Conservation (phyloP, 345 rosid species). For the Boechera stricta region DNA sequence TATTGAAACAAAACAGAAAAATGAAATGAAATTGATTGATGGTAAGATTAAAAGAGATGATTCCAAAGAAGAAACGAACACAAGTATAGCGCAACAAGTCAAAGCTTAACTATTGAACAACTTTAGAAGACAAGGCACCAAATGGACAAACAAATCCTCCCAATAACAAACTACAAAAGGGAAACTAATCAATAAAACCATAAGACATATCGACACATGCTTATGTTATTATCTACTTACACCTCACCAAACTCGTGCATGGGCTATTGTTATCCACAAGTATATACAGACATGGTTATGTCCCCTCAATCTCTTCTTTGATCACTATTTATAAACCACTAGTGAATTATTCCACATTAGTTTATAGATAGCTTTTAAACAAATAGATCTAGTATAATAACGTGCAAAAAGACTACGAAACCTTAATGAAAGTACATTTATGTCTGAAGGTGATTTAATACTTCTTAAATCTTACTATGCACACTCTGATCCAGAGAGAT, state of each 20-base stretch:
- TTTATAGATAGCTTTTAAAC: not conserved
- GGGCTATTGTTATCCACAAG: constrained; percentile 41
- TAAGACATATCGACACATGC: constrained; percentile 22
- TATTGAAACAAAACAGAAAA: not conserved
- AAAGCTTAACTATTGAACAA: constrained; percentile 38
- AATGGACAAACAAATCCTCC: constrained; percentile 41
- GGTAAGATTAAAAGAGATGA: constrained; percentile 7
- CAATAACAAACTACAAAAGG: constrained; percentile 39
- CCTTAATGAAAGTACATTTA: not conserved
- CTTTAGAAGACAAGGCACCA: constrained; percentile 42
- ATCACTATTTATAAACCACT: constrained; percentile 6
- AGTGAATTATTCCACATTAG: not conserved
- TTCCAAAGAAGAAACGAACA: constrained; percentile 40
- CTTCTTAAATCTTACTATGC: not conserved
- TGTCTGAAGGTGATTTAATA: not conserved
- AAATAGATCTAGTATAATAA: not conserved
- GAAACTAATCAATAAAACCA: constrained; percentile 15
- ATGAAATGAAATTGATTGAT: not conserved
- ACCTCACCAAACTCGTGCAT: constrained; percentile 35
- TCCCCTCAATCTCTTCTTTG: constrained; percentile 28
- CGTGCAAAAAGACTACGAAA: not conserved
- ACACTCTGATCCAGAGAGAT: constrained; percentile 2
- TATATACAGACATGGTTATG: constrained; percentile 10
- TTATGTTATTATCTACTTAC: constrained; percentile 27
- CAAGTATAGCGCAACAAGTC: constrained; percentile 42